Conservation (phyloP, 352 stramenopile genomes). For the Saprolegnia diclina region DNA sequence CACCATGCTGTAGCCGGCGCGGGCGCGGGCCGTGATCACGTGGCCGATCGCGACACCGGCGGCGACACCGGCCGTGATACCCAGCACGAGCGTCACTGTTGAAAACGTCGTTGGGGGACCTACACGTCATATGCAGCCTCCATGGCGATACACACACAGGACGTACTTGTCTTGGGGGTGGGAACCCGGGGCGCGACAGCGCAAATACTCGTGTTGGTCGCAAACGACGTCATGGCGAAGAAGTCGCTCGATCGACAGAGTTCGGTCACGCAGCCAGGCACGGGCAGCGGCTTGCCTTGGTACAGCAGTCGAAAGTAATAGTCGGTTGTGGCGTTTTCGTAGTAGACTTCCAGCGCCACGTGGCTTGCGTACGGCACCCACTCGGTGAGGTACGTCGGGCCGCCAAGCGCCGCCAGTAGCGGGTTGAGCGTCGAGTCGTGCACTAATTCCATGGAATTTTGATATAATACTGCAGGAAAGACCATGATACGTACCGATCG, state of each 20-base stretch:
- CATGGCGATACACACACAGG: neutral
- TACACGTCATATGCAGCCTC: neutral
- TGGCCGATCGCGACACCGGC: slow-evolving; percentile 1
- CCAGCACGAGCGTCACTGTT: neutral
- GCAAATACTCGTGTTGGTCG: slow-evolving; percentile 7
- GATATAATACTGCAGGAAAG: neutral
- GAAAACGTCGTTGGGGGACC: neutral
- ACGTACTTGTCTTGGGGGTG: neutral
- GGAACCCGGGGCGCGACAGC: neutral
- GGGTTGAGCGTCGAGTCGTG: slow-evolving; percentile 23
- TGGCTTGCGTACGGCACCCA: slow-evolving; percentile 26
- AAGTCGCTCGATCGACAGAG: neutral
- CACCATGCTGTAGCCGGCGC: neutral
- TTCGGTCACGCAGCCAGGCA: neutral
- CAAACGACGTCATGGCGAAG: neutral
- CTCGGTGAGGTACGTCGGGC: slow-evolving; percentile 11
- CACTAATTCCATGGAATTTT: slow-evolving; percentile 4
- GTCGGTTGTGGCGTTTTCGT: neutral
- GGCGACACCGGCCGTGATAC: neutral
- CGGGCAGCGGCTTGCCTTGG: slow-evolving; percentile 19
- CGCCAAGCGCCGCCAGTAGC: slow-evolving; percentile 20
- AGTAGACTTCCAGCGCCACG: slow-evolving; percentile 19
- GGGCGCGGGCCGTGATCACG: neutral
- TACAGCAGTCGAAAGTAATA: slow-evolving; percentile 20
- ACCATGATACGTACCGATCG: neutral